Evolutionary conservation across 108 stramenopile species (phyloP), one percentile per base, ranked within the genome.

Genomic region (Nannochloropsis salina): DNA sequence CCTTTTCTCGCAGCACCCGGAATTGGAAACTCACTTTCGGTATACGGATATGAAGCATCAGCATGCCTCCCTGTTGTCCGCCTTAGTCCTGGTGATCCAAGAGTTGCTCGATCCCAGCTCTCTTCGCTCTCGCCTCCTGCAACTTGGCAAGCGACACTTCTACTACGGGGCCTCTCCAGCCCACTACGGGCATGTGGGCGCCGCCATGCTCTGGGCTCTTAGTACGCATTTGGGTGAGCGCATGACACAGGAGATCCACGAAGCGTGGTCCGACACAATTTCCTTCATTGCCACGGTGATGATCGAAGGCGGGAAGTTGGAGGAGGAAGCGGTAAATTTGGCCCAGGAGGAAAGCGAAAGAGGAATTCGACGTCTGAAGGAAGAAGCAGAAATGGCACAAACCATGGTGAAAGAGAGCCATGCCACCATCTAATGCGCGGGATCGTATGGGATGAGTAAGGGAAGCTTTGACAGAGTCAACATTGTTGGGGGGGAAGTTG

Each of bases 31-130:
- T 15, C 61, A 74, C n/a, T 74, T 74, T n/a, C 61, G 61, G 20
- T 2, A 74, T n/a, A 74, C 61, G 61, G 61, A 74, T n/a, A 74
- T 74, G 61, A 74, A 74, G 61, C 61, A 74, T n/a, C 61, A 74
- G 8, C 61, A 74, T 6, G 61, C 61, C 61, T 74, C 61, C 5
- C n/a, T 74, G 61, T n/a, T 74, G 20, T 74, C 61, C 20, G 61
- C 61, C 4, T 74, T 74, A n/a, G 61, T 74, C 20, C 20, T 74
- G n/a, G 61, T 74, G 61, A 74, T 74, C n/a, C 61, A 74, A 74
- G 61, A 74, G 8, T 3, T 74, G 61, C 61, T 74, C 3, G 61
- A 74, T 74, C 61, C 61, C 4, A n/a, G 20, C 5, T n/a, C 20
- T 74, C n/a, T 74, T 15, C 3, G 61, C 20, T n/a, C 20, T 3